phyloP scores from a whole-genome alignment of 169 alveolate genomes.

The Cryptosporidium baileyi region DNA sequence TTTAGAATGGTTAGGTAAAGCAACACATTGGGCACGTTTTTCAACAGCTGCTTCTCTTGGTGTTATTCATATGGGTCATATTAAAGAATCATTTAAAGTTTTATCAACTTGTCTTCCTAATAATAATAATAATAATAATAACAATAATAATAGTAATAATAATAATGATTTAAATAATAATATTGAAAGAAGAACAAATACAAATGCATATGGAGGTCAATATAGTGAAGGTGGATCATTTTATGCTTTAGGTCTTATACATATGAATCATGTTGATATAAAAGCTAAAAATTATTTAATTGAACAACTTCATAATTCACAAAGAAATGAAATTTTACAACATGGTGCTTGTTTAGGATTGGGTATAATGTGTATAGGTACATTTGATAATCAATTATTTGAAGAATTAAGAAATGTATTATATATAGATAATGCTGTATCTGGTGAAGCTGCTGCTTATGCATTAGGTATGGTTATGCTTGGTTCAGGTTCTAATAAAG shows the following conservation, averaged over 20 bases:
- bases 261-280: slow-evolving; percentile 87
- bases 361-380: slow-evolving; percentile 93
- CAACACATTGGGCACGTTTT: slow-evolving; percentile 89
- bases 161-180: slow-evolving; percentile 26
- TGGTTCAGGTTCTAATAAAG: slow-evolving; percentile 87
- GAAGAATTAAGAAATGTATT: slow-evolving; percentile 89
- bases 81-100: slow-evolving; percentile 70
- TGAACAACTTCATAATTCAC: slow-evolving; percentile 80
- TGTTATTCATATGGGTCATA: slow-evolving; percentile 89
- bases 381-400: slow-evolving; percentile 78
- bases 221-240: slow-evolving; percentile 97
- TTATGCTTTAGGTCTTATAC: slow-evolving; percentile 95
- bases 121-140: neutral
- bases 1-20: slow-evolving; percentile 94
- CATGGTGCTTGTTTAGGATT: slow-evolving; percentile 97
- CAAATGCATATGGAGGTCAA: slow-evolving; percentile 74
- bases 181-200: slow-evolving; percentile 60
- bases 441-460: slow-evolving; percentile 98
- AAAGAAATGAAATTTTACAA: slow-evolving; percentile 86
- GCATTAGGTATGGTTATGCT: slow-evolving; percentile 94
- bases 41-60: slow-evolving; percentile 98
- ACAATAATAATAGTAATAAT: slow-evolving; percentile 7
- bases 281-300: slow-evolving; percentile 80
- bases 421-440: slow-evolving; percentile 91
- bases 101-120: slow-evolving; percentile 72